Percentiles rank a stretch among this genome's conserved stretches.
phyloP scores from a whole-genome alignment of 2,329 filamentous ascomycete genomes.

The Fusarium globosum region DNA sequence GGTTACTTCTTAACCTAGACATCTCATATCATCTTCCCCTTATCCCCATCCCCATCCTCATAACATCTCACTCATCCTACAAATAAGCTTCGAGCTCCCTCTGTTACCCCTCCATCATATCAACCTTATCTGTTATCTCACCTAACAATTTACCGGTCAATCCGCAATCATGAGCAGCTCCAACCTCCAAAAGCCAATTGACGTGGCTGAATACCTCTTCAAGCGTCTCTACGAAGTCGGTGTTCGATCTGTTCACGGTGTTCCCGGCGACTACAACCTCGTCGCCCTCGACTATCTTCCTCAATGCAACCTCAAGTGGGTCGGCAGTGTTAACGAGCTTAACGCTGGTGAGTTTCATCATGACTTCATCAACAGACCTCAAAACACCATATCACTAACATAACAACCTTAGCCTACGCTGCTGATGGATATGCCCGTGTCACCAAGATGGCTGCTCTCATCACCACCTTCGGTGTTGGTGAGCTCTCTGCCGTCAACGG shows the following conservation, averaged over 20 bases:
- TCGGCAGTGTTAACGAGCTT: constrained; percentile 77
- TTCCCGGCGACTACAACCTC: constrained; percentile 81
- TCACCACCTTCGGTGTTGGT: constrained; percentile 82
- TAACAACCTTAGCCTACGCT: constrained; percentile 68
- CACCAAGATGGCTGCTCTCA: constrained; percentile 74
- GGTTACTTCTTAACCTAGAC: constrained; percentile 31
- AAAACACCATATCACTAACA: constrained; percentile 24
- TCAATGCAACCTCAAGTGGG: constrained; percentile 69
- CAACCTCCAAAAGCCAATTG: constrained; percentile 61
- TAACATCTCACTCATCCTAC: constrained; percentile 5
- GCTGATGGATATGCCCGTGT: constrained; percentile 84
- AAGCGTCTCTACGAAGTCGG: constrained; percentile 71
- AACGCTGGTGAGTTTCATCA: constrained; percentile 68
- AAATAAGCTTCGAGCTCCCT: constrained; percentile 23
- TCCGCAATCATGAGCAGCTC: constrained; percentile 37
- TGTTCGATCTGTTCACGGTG: constrained; percentile 72
- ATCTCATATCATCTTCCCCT: background rate
- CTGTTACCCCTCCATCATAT: constrained; percentile 6
- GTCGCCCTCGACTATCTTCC: constrained; percentile 74
- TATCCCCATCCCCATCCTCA: background rate
- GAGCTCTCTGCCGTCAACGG: constrained; percentile 80
- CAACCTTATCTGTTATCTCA: background rate
- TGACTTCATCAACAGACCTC: constrained; percentile 9
- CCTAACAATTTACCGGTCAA: background rate
- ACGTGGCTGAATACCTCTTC: constrained; percentile 77